Percentiles rank a stretch among this genome's conserved stretches.
These are phyloP conservation scores for Chernovozyma sophiae-reginae DNA, from an alignment of 1,139 yeast genomes.

Conservation along the genomic window DNA sequence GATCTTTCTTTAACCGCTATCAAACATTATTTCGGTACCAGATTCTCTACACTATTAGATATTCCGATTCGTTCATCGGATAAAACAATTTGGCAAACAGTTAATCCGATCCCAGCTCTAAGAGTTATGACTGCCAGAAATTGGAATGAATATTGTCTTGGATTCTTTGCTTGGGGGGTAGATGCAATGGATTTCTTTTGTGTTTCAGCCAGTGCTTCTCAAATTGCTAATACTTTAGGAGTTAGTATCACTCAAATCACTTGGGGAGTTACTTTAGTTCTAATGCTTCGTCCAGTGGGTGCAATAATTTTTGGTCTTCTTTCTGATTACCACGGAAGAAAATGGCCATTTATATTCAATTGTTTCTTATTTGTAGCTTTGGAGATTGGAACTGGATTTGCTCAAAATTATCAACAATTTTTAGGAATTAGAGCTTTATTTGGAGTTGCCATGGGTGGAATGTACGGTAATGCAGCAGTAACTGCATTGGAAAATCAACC, in stretches of 20 bases:
- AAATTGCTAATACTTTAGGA: conserved; percentile 51
- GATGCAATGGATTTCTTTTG: conserved; percentile 78
- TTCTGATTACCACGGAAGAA: conserved; percentile 69
- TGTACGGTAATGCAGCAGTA: conserved; percentile 65
- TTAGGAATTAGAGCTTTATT: conserved; percentile 66
- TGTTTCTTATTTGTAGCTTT: conserved; percentile 50
- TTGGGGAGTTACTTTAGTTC: conserved; percentile 78
- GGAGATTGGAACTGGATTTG: conserved; percentile 73
- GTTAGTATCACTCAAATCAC: conserved; percentile 53
- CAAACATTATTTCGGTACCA: conserved; percentile 28
- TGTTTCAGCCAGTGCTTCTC: conserved; percentile 56
- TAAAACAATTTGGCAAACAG: conserved; percentile 13
- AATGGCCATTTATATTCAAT: conserved; percentile 61
- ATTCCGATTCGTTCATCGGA: conserved; percentile 11
- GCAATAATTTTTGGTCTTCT: conserved; percentile 65
- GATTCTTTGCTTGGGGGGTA: conserved; percentile 73
- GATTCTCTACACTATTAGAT: conserved; percentile 21
- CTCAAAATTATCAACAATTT: conserved; percentile 58
- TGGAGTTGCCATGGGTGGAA: conserved; percentile 68
- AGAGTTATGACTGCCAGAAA: conserved; percentile 40
- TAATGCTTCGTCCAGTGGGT: conserved; percentile 78
- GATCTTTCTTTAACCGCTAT: conserved; percentile 21
- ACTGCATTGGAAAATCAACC: conserved; percentile 69
- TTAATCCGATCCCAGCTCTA: conserved; percentile 56
- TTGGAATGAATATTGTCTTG: conserved; percentile 62